Base-by-base conservation (phyloP, 306 rosid species). In the Cicer cuneatum region DNA sequence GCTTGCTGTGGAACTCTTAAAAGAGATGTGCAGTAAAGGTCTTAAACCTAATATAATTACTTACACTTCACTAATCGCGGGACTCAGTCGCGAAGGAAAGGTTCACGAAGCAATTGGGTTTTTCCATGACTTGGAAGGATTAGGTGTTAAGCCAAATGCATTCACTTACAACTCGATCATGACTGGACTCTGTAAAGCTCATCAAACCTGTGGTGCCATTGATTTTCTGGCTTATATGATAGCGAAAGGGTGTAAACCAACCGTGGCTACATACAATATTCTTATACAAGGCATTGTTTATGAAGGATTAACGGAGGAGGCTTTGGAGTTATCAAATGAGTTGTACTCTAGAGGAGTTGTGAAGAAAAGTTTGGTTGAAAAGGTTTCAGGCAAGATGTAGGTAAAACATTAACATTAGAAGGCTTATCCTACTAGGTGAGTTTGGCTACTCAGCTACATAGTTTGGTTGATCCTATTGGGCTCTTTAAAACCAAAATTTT, bases 271-370 rank as follows among this genome's bases (percentile, higher is more conserved):
- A 8, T 93, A 93, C 75, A 90, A 92, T 38, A 88, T 89, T 84
- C 98, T 93, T 56, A 84, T 93, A 53, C 93, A 90, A 84, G 97
- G 96, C 81, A 80, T 93, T 67, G 96, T 93, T 10, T 77, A 81
- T 69, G 97, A 93, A 84, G 98, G 97, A 39, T 82, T 93, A 5
- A 90, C 90, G 5, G 86, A 85, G 75, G 97, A 93, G 67, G 98
- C 97, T 64, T 78, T 93, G 87, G 89, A 84, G 83, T 78, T 93
- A 43, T 71, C 89, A 54, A 83, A 82, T 71, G 90, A 90, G 76
- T 66, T 93, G 80, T 77, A 86, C 80, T 80, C 81, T 67, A 89
- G 82, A 81, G 97, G 98, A 53, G 81, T 86, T 72, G 89, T 93
- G 84, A 93, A 84, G 89, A 87, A 82, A 85, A 93, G 96, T 74